phyloP scores from a whole-genome alignment of 2,329 filamentous ascomycete genomes.

The Penicillium sp. region DNA sequence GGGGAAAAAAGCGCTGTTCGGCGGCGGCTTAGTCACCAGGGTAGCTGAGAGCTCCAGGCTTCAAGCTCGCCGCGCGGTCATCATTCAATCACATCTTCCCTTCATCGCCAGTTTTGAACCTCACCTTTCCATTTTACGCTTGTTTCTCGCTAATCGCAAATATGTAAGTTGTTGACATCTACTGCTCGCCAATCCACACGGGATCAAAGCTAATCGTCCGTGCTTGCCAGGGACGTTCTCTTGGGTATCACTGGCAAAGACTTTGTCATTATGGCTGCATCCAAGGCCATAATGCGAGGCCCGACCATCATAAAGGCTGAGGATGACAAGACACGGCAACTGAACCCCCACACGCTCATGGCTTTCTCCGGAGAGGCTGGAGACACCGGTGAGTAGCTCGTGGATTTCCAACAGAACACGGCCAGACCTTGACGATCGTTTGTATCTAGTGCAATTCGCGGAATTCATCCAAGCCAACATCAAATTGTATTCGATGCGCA shows the following conservation, averaged over 20 bases:
- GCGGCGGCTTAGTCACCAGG: conserved; percentile 35
- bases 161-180: conserved; percentile 26
- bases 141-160: conserved; percentile 21
- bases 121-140: conserved; percentile 20
- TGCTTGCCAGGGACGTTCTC: conserved; percentile 78
- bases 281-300: conserved; percentile 97
- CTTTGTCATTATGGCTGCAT: conserved; percentile 96
- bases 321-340: conserved; percentile 91
- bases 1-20: conserved; percentile 28
- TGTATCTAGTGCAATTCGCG: conserved; percentile 81
- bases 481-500: conserved; percentile 98
- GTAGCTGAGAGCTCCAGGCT: conserved; percentile 40
- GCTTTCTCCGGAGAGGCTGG: conserved; percentile 95
- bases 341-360: conserved; percentile 94
- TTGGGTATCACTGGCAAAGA: conserved; percentile 98
- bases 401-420: not conserved
- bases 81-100: conserved; percentile 22
- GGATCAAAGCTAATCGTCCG: conserved; percentile 17
- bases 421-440: conserved; percentile 15
- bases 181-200: conserved; percentile 7
- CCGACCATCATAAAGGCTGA: conserved; percentile 90
- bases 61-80: conserved; percentile 42
- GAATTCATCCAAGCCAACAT: conserved; percentile 99
- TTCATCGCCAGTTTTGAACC: conserved; percentile 22
- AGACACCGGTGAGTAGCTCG: conserved; percentile 69